phyloP scores from a whole-genome alignment of 768 basidiomycete genomes.

The Boletus reticulatus region DNA sequence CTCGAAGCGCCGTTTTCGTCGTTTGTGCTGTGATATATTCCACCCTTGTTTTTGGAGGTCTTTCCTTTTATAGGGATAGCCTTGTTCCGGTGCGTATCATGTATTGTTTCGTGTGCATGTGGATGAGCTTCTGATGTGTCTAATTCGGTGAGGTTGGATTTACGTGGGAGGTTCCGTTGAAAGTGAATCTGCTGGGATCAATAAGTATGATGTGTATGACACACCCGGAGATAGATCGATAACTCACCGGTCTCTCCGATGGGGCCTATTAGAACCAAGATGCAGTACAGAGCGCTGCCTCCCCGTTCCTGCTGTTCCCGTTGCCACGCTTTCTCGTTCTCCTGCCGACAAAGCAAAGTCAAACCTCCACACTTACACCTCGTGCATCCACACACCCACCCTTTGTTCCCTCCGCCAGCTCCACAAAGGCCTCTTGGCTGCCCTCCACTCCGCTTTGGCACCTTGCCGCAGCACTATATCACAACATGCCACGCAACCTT shows the following conservation, averaged over 20 bases:
- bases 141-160: neutral
- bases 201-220: neutral
- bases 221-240: constrained; percentile 8
- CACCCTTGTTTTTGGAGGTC: no score
- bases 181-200: constrained; percentile 10
- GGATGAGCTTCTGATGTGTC: no score
- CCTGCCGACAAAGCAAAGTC: constrained; percentile 8
- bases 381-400: constrained; percentile 3
- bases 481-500: constrained; percentile 17
- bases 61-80: constrained; percentile 8
- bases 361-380: constrained; percentile 7
- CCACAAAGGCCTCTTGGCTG: constrained; percentile 27
- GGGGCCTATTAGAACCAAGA: constrained; percentile 13
- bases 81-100: constrained; percentile 15
- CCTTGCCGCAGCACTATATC: constrained; percentile 12
- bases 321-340: neutral
- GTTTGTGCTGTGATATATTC: no score
- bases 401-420: constrained; percentile 20
- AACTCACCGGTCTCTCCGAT: constrained; percentile 4
- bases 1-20: no score
- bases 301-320: constrained; percentile 1
- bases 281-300: constrained; percentile 5
- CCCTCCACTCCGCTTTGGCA: constrained; percentile 26
- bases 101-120: neutral
- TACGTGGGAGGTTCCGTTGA: neutral